phyloP scores from a whole-genome alignment of 139 green algal genomes.

The Yamagishiella unicocca region DNA sequence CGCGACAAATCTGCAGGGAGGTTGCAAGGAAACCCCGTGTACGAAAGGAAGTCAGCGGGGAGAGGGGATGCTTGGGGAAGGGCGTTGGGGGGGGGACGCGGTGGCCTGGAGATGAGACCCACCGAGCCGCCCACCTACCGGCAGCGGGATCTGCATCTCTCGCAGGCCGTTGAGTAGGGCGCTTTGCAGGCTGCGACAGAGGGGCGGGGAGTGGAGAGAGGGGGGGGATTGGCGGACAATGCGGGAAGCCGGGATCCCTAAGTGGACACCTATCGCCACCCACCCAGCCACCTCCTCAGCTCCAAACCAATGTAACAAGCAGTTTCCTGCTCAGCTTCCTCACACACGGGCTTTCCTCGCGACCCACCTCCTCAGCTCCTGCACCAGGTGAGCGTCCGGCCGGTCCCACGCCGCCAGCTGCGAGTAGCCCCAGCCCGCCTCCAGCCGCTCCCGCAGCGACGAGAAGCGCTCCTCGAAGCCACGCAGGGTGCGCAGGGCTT shows the following conservation, averaged over 20 bases:
- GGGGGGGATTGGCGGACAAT: too few species aligned
- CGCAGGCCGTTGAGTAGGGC: not conserved
- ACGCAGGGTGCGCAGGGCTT: not conserved
- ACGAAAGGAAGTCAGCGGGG: too few species aligned
- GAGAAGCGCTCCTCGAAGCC: not conserved
- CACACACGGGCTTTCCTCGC: not conserved
- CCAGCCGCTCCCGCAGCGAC: not conserved
- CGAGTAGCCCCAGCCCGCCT: conserved; percentile 6
- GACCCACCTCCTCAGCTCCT: not conserved
- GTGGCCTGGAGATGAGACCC: too few species aligned
- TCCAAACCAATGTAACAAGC: too few species aligned
- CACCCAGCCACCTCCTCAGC: too few species aligned
- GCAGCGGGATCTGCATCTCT: conserved; percentile 16
- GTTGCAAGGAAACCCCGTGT: too few species aligned
- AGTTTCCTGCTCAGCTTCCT: too few species aligned
- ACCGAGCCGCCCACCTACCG: not conserved
- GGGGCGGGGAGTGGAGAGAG: not conserved
- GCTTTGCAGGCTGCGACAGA: not conserved
- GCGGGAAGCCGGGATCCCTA: too few species aligned
- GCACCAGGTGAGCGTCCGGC: conserved; percentile 9
- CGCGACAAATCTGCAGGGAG: too few species aligned
- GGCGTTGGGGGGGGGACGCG: too few species aligned
- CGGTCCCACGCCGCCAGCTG: not conserved
- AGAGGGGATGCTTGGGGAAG: too few species aligned
- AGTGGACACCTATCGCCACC: too few species aligned